Conservation (phyloP, 1,284 basidiomycete genomes). For the Apiotrichum siamense region DNA sequence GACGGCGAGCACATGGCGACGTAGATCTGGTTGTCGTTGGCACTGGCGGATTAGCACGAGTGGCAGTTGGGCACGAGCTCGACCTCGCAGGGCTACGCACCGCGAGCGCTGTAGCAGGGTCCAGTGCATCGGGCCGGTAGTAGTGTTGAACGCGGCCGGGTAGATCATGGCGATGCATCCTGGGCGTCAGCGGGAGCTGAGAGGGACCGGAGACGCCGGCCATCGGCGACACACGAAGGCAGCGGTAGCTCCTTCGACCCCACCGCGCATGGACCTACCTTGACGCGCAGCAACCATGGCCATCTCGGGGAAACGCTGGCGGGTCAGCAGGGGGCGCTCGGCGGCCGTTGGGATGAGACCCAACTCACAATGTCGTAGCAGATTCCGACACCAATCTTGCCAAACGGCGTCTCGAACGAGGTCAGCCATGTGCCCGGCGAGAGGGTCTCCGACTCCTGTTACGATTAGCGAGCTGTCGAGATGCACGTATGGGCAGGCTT, state of each 20-base stretch:
- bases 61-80: too few species aligned
- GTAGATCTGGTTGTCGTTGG: constrained; percentile 93
- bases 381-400: constrained; percentile 48
- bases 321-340: not conserved
- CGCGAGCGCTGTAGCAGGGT: constrained; percentile 81
- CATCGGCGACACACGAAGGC: too few species aligned
- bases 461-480: not conserved
- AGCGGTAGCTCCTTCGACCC: not conserved
- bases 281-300: constrained; percentile 83
- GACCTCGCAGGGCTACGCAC: constrained; percentile 53
- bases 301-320: constrained; percentile 81
- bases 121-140: constrained; percentile 96
- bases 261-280: constrained; percentile 51
- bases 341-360: not conserved
- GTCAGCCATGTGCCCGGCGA: constrained; percentile 71
- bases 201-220: not conserved
- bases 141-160: constrained; percentile 60
- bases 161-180: constrained; percentile 88
- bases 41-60: constrained; percentile 51
- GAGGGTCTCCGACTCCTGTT: constrained; percentile 86
- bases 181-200: constrained; percentile 32
- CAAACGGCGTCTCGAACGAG: constrained; percentile 73
- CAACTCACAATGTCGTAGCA: constrained; percentile 51
- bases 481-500: too few species aligned
- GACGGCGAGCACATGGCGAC: constrained; percentile 95